These are phyloP conservation scores for Malassezia yamatoensis DNA, from an alignment of 1,284 basidiomycete genomes.

Conservation along the genomic window DNA sequence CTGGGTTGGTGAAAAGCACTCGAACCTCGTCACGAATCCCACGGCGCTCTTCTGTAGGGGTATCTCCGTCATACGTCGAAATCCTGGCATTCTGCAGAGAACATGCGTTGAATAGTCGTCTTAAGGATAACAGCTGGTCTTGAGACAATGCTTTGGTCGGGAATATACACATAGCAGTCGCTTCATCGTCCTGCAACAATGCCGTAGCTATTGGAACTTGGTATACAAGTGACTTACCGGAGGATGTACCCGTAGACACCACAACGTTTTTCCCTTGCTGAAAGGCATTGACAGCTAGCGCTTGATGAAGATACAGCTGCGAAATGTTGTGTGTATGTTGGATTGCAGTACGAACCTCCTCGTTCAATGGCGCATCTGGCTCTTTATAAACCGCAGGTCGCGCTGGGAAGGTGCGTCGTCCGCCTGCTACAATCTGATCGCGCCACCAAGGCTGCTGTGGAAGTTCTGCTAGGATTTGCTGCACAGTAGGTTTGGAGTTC, in stretches of 20 bases:
- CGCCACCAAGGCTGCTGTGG: constrained; percentile 37
- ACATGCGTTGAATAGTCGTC: constrained; percentile 55
- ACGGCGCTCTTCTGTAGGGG: constrained; percentile 56
- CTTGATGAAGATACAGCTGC: constrained; percentile 68
- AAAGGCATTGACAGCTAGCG: constrained; percentile 63
- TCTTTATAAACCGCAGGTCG: constrained; percentile 24
- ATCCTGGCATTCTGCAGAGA: constrained; percentile 59
- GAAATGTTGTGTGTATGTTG: constrained; percentile 58
- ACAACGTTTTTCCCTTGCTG: constrained; percentile 62
- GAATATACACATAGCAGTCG: constrained; percentile 75
- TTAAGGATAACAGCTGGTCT: constrained; percentile 58
- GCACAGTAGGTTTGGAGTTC: constrained; percentile 28
- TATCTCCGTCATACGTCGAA: constrained; percentile 80
- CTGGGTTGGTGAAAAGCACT: constrained; percentile 55
- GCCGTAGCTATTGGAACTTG: constrained; percentile 61
- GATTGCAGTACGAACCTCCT: constrained; percentile 57
- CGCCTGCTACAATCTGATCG: constrained; percentile 45
- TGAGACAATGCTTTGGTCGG: constrained; percentile 89
- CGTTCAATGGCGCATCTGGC: constrained; percentile 27
- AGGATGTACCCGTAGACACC: constrained; percentile 79
- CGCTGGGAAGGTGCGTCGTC: constrained; percentile 31
- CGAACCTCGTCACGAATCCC: constrained; percentile 48
- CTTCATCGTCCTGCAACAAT: constrained; percentile 57
- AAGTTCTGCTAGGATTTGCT: constrained; percentile 33
- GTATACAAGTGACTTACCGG: constrained; percentile 79